phyloP scores from a whole-genome alignment of 2,329 filamentous ascomycete genomes.

The Acrocalymma vagum region DNA sequence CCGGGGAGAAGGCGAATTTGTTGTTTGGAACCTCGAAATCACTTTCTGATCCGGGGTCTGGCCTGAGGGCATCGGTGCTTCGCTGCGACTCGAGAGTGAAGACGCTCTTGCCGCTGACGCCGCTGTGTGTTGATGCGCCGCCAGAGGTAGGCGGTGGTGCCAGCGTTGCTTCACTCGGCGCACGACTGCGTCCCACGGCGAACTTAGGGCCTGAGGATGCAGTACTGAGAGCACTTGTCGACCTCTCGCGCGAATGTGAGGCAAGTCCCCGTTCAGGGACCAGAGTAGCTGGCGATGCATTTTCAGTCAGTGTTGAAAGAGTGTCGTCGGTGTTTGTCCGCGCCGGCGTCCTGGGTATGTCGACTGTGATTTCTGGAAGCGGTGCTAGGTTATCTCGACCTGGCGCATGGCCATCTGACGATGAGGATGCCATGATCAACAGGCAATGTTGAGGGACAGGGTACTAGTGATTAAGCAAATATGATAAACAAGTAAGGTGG shows the following conservation, averaged over 20 bases:
- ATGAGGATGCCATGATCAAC: slow-evolving; percentile 32
- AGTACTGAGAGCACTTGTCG: slow-evolving; percentile 22
- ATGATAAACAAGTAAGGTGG: neutral
- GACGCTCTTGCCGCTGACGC: slow-evolving; percentile 21
- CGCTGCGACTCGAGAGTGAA: slow-evolving; percentile 30
- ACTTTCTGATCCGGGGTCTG: slow-evolving; percentile 34
- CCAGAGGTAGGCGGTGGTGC: slow-evolving; percentile 27
- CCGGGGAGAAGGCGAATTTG: slow-evolving; percentile 81
- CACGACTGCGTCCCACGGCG: slow-evolving; percentile 24
- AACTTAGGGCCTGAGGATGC: slow-evolving; percentile 17
- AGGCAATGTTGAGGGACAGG: slow-evolving; percentile 13
- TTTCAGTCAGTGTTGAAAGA: slow-evolving; percentile 25
- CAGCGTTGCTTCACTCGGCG: slow-evolving; percentile 31
- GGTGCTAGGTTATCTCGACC: slow-evolving; percentile 26
- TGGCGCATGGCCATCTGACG: slow-evolving; percentile 17
- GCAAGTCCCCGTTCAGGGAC: slow-evolving; percentile 25
- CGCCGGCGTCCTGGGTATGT: slow-evolving; percentile 29
- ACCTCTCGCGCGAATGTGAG: slow-evolving; percentile 24
- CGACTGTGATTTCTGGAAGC: slow-evolving; percentile 34
- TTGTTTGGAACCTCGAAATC: slow-evolving; percentile 76
- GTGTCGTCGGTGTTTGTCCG: slow-evolving; percentile 30
- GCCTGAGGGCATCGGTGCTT: slow-evolving; percentile 32
- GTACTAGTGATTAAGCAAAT: slow-evolving; percentile 14
- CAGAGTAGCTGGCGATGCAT: slow-evolving; percentile 31
- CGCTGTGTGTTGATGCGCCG: slow-evolving; percentile 25